Percentiles rank a stretch among this genome's conserved stretches.
phyloP scores from a whole-genome alignment of 345 rosid species.

The Eucalyptus camaldulensis region DNA sequence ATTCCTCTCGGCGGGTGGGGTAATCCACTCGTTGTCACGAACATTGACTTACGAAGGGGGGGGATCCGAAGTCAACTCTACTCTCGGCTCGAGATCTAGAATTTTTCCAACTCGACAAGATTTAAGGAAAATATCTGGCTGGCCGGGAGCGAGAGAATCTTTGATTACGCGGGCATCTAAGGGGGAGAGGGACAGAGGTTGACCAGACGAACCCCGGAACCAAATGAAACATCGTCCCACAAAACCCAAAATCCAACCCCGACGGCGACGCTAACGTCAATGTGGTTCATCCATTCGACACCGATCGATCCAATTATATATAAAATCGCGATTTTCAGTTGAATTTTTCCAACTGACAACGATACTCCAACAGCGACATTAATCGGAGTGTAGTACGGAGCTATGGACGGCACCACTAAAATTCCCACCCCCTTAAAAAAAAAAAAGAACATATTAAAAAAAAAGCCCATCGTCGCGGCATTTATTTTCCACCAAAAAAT shows the following conservation, averaged over 20 bases:
- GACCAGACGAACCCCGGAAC: neutral
- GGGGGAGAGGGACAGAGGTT: neutral
- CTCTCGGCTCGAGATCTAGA: neutral
- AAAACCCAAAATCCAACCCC: neutral
- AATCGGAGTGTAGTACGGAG: neutral
- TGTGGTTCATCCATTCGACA: neutral
- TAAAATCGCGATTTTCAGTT: neutral
- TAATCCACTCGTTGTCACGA: neutral
- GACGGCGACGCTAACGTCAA: neutral
- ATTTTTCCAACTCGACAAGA: neutral
- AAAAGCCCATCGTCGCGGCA: rapidly evolving
- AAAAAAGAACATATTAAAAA: too few species aligned
- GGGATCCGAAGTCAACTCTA: neutral
- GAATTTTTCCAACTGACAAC: neutral
- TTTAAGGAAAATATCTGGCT: neutral
- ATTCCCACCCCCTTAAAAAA: neutral
- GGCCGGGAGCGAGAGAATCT: neutral
- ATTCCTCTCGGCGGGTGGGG: neutral
- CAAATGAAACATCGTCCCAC: neutral
- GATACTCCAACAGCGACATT: neutral
- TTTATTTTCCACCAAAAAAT: neutral
- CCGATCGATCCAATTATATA: neutral
- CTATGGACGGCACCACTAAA: neutral
- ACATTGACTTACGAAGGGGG: neutral
- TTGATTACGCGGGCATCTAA: neutral